Base-by-base conservation (phyloP, 441 rosid species). In the Erodium texanum region DNA sequence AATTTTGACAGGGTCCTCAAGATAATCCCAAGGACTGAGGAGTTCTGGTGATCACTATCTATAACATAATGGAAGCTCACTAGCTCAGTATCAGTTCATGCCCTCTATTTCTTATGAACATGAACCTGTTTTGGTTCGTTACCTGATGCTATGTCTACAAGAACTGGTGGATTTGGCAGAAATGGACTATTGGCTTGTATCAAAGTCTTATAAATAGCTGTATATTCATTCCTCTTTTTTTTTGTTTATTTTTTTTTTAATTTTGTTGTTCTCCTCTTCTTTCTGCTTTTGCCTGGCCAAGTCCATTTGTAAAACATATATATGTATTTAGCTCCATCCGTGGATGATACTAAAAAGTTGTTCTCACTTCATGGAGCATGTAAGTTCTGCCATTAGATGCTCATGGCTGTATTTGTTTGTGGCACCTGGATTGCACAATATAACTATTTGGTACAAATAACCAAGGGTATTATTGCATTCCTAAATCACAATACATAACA, bases 291-390 rank as follows among this genome's bases (percentile, higher is more conserved):
- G 3, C 56, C 56, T 50, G 19, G 56, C 16, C 3, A 50, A 50
- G 56, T 50, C 56, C 56, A 50, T 50, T 50, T 50, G 56, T 50
- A 50, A 50, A 50, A 50, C 56, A n/a, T 50, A n/a, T 34, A 34
- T 34, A 34, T 34, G 38, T 45, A 0, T n/a, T n/a, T 50, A 50
- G 56, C 19, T 50, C n/a, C 56, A n/a, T n/a, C n/a, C n/a, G n/a
- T n/a, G n/a, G n/a, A n/a, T n/a, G n/a, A n/a, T 50, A 50, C 56
- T 4, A 50, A 50, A 1, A 50, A 45, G 52, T 50, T 50, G 56
- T 16, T 50, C 18, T 50, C 19, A 50, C 16, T 50, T 50, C 56
- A 3, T 6, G 19, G 56, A 50, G 56, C 56, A 50, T n/a, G 20
- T 14, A 12, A 45, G 52, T 14, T 45, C 2, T 12, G 52, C 0